Evolutionary conservation across 202 grass and related monocot genomes (phyloP).

Genomic region (Elaeis oleifera): DNA sequence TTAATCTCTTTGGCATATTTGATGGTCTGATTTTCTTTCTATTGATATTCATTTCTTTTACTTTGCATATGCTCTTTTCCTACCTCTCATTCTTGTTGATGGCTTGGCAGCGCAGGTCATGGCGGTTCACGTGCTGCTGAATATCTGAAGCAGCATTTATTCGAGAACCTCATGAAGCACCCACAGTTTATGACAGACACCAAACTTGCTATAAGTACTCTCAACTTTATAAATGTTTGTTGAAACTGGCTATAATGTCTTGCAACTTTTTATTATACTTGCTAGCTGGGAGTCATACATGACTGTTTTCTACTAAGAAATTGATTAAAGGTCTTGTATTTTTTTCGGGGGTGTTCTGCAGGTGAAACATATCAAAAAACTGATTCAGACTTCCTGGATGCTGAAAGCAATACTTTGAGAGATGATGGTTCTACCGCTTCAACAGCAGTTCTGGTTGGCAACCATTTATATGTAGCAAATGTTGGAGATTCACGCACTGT

Average conservation of each 20-base stretch:
- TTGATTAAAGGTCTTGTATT: background rate
- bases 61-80: background rate
- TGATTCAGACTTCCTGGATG: slow-evolving; percentile 63
- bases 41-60: slow-evolving; percentile 19
- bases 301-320: too few species aligned
- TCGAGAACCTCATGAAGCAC: slow-evolving; percentile 72
- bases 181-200: slow-evolving; percentile 63
- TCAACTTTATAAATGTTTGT: background rate
- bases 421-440: slow-evolving; percentile 84
- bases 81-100: slow-evolving; percentile 21
- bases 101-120: slow-evolving; percentile 53
- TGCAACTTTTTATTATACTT: too few species aligned
- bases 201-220: slow-evolving; percentile 74
- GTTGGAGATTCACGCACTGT: slow-evolving; percentile 87
- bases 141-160: slow-evolving; percentile 77
- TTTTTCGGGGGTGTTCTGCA: slow-evolving; percentile 28
- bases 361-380: slow-evolving; percentile 71
- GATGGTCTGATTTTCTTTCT: slow-evolving; percentile 49
- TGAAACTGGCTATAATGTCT: slow-evolving; percentile 1
- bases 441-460: slow-evolving; percentile 68
- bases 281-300: too few species aligned
- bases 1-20: slow-evolving; percentile 78
- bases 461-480: slow-evolving; percentile 75
- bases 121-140: slow-evolving; percentile 62
- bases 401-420: slow-evolving; percentile 59